A percentile compares a stretch with the other conserved stretches of the same genome.
These are phyloP conservation scores for Leccinum griseonigrum DNA, from an alignment of 1,284 basidiomycete species.

Conservation along the genomic window DNA sequence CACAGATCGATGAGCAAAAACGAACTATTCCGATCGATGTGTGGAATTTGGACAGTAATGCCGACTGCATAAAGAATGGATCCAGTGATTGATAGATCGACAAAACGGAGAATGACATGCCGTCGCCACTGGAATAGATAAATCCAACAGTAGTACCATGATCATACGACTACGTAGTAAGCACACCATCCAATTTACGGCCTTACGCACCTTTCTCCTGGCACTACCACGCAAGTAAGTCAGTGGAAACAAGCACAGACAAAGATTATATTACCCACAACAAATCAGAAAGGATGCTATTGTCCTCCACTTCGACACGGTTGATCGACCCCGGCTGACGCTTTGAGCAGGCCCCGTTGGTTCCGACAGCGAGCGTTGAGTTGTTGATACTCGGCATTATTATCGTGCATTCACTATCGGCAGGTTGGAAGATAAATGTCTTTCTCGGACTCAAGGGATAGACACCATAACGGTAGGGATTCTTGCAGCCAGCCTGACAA, in stretches of 20 bases:
- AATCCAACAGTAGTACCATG: conserved; percentile 82
- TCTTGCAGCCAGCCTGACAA: conserved; percentile 4
- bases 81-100: neutral
- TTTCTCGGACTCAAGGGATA: conserved; percentile 25
- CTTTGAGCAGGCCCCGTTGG: conserved; percentile 61
- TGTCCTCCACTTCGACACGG: conserved; percentile 72
- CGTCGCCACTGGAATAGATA: conserved; percentile 91
- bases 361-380: conserved; percentile 56
- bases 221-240: conserved; percentile 45
- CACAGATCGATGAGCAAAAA: conserved; percentile 16
- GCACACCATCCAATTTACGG: neutral
- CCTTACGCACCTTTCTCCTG: conserved; percentile 57
- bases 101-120: conserved; percentile 32
- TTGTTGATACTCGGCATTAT: conserved; percentile 14
- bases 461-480: conserved; percentile 17
- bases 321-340: conserved; percentile 47
- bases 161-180: conserved; percentile 9
- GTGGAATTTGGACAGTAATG: conserved; percentile 81
- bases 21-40: conserved; percentile 89
- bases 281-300: conserved; percentile 69
- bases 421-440: conserved; percentile 14
- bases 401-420: neutral
- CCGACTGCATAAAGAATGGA: conserved; percentile 52
- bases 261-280: conserved; percentile 46
- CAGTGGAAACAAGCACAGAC: conserved; percentile 1